A percentile compares a stretch with the other conserved stretches of the same genome.
Conservation (phyloP, 2,329 filamentous ascomycete genomes). For the Calonectria ilicicola region DNA sequence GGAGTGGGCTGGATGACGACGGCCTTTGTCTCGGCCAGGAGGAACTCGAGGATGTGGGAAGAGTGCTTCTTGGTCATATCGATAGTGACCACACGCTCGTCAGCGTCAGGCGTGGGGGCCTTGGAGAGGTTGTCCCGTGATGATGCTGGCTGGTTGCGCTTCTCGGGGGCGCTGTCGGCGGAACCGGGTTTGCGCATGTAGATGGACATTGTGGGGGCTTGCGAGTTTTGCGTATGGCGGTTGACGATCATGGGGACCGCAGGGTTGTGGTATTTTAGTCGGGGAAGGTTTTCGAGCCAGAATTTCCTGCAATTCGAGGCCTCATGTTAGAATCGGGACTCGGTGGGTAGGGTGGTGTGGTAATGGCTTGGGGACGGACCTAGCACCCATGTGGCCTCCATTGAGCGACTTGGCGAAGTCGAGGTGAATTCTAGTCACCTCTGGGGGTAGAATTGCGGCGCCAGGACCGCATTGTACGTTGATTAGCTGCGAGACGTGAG, state of each 20-base stretch:
- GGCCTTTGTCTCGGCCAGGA: constrained; percentile 74
- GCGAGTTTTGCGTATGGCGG: constrained; percentile 69
- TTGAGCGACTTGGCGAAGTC: constrained; percentile 74
- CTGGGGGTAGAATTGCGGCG: constrained; percentile 81
- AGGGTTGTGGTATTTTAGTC: constrained; percentile 96
- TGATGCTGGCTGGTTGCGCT: constrained; percentile 57
- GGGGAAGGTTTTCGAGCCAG: constrained; percentile 84
- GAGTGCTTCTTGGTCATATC: constrained; percentile 74
- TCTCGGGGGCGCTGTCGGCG: constrained; percentile 35
- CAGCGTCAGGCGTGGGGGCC: constrained; percentile 60
- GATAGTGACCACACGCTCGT: constrained; percentile 65
- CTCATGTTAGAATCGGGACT: constrained; percentile 11
- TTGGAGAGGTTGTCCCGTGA: constrained; percentile 61
- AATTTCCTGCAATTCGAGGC: constrained; percentile 74
- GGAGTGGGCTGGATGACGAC: constrained; percentile 65
- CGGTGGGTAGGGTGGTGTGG: background rate
- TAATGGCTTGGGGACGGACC: constrained; percentile 60
- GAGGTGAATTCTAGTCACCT: constrained; percentile 81
- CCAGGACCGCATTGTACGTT: constrained; percentile 84
- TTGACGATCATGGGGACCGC: constrained; percentile 84
- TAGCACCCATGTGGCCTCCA: constrained; percentile 78
- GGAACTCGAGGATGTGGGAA: constrained; percentile 70
- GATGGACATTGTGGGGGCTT: constrained; percentile 72
- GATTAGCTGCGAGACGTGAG: constrained; percentile 69
- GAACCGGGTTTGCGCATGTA: constrained; percentile 64